Conservation (phyloP, 179 eudicot genomes). For the Corrigiola litoralis region DNA sequence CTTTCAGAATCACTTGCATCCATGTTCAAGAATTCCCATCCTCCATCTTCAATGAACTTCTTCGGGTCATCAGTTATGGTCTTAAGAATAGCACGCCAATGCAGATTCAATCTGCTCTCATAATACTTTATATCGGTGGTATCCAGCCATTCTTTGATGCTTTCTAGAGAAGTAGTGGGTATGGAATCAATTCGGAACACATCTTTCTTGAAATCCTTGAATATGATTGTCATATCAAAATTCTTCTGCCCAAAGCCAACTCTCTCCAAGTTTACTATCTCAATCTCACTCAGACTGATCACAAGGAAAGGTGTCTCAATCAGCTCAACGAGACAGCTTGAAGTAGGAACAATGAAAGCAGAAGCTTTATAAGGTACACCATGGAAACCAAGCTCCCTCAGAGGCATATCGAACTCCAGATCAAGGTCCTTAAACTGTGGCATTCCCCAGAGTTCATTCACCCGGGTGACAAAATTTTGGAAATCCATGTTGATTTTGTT, state of each 20-base stretch:
- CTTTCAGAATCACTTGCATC: slow-evolving; percentile 83
- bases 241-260: slow-evolving; percentile 90
- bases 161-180: slow-evolving; percentile 67
- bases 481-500: slow-evolving; percentile 83
- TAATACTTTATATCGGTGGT: slow-evolving; percentile 86
- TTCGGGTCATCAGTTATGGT: slow-evolving; percentile 79
- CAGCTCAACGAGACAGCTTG: slow-evolving; percentile 82
- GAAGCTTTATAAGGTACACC: slow-evolving; percentile 87
- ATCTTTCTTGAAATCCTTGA: slow-evolving; percentile 84
- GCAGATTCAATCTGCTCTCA: slow-evolving; percentile 80
- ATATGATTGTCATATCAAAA: slow-evolving; percentile 79
- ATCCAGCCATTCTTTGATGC: slow-evolving; percentile 89
- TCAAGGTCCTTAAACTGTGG: slow-evolving; percentile 63
- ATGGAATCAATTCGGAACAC: slow-evolving; percentile 87
- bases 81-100: slow-evolving; percentile 79
- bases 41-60: slow-evolving; percentile 73
- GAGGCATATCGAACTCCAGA: slow-evolving; percentile 84
- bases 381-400: slow-evolving; percentile 92
- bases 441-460: slow-evolving; percentile 86
- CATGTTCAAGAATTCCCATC: slow-evolving; percentile 88
- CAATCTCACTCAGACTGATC: slow-evolving; percentile 63
- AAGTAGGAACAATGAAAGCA: slow-evolving; percentile 81
- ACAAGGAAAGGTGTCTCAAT: slow-evolving; percentile 78
- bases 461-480: slow-evolving; percentile 71
- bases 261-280: slow-evolving; percentile 82